phyloP scores from a whole-genome alignment of 495 filamentous ascomycete genomes.

The Xylaria venustula region DNA sequence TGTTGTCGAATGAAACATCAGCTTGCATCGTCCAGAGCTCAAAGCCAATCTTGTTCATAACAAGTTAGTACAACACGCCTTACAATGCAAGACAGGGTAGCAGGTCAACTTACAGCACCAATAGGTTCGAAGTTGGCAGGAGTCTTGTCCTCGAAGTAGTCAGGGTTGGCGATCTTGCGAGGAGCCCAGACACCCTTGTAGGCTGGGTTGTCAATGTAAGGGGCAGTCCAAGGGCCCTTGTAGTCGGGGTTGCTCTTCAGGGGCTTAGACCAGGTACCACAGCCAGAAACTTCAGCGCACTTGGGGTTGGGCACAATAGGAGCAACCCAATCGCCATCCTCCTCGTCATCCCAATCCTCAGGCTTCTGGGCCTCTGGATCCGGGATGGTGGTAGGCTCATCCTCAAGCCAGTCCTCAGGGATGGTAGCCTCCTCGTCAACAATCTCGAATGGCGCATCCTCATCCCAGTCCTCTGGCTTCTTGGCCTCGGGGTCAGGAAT shows the following conservation, averaged over 20 bases:
- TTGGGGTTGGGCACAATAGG: slow-evolving; percentile 95
- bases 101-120: slow-evolving; percentile 80
- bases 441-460: slow-evolving; percentile 95
- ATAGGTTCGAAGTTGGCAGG: slow-evolving; percentile 97
- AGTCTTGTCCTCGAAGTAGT: slow-evolving; percentile 96
- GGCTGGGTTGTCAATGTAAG: slow-evolving; percentile 93
- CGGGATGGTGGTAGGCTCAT: slow-evolving; percentile 80
- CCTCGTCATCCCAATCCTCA: slow-evolving; percentile 99
- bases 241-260: slow-evolving; percentile 95
- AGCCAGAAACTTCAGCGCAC: slow-evolving; percentile 90
- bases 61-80: slow-evolving; percentile 17
- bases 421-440: slow-evolving; percentile 87
- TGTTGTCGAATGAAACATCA: slow-evolving; percentile 99
- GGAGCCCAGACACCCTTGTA: slow-evolving; percentile 98
- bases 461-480: slow-evolving; percentile 99
- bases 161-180: slow-evolving; percentile 94
- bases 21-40: slow-evolving; percentile 99
- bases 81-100: neutral
- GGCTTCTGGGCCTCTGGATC: slow-evolving; percentile 99
- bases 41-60: slow-evolving; percentile 73
- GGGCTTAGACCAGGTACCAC: slow-evolving; percentile 88
- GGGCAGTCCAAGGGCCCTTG: slow-evolving; percentile 98
- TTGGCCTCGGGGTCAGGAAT: slow-evolving; percentile 90
- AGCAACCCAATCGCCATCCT: slow-evolving; percentile 97
- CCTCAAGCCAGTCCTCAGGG: slow-evolving; percentile 94